Conservation (phyloP, 2,329 filamentous ascomycete genomes). For the Diplodia scrobiculata region DNA sequence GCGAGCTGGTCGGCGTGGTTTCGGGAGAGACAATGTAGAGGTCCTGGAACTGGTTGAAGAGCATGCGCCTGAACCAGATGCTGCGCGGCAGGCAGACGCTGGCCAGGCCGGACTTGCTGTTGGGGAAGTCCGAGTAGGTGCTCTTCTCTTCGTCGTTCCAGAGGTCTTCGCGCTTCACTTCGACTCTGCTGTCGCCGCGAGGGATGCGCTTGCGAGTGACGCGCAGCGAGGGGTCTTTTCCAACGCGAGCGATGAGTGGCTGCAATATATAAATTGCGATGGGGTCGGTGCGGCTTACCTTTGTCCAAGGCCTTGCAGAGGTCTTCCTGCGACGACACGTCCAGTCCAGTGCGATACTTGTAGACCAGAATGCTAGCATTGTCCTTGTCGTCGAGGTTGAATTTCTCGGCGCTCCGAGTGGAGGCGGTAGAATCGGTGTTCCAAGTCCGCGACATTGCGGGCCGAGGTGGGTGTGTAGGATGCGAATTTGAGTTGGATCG, state of each 20-base stretch:
- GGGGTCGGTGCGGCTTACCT: slow-evolving; percentile 36
- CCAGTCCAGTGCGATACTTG: slow-evolving; percentile 49
- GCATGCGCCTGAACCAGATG: slow-evolving; percentile 51
- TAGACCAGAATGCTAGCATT: slow-evolving; percentile 51
- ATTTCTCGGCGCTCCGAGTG: slow-evolving; percentile 46
- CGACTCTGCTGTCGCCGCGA: slow-evolving; percentile 50
- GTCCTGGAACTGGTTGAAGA: slow-evolving; percentile 51
- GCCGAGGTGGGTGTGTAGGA: slow-evolving; percentile 2
- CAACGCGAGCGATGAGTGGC: slow-evolving; percentile 29
- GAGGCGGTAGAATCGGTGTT: slow-evolving; percentile 49
- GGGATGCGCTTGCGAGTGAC: slow-evolving; percentile 53
- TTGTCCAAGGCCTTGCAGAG: slow-evolving; percentile 46
- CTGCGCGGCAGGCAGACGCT: slow-evolving; percentile 50
- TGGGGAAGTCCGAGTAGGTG: slow-evolving; percentile 36
- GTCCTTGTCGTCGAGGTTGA: slow-evolving; percentile 50
- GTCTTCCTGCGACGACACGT: slow-evolving; percentile 50
- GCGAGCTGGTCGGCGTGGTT: slow-evolving; percentile 41
- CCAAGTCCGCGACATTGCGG: slow-evolving; percentile 45
- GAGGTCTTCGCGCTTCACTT: slow-evolving; percentile 52
- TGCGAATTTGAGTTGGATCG: background rate
- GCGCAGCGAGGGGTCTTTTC: slow-evolving; percentile 49
- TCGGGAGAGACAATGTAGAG: slow-evolving; percentile 55
- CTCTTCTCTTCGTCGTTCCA: slow-evolving; percentile 45
- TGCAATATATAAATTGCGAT: background rate
- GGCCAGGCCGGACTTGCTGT: slow-evolving; percentile 52